Percentiles rank a stretch among this genome's conserved stretches.
Evolutionary conservation across 306 rosid species (phyloP).

Genomic region (Inga laurina): DNA sequence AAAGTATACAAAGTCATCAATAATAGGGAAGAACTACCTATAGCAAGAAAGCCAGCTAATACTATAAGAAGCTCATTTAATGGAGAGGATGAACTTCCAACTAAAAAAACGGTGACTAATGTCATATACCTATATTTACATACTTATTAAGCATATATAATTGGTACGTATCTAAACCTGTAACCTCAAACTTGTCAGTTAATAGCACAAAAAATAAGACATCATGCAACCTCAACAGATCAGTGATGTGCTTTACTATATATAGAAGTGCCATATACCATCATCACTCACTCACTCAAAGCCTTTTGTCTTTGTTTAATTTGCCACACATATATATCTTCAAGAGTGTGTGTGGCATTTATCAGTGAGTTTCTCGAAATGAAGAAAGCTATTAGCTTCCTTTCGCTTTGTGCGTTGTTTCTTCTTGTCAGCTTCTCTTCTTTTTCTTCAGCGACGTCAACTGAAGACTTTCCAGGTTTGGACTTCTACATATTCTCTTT

Average conservation of each 20-base stretch:
- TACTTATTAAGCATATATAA: no score
- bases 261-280: not conserved
- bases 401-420: not conserved
- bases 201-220: not conserved
- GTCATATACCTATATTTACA: not conserved
- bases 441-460: not conserved
- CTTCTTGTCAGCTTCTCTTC: not conserved
- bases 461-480: not conserved
- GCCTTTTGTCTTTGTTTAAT: not conserved
- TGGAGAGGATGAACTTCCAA: not conserved
- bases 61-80: not conserved
- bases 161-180: not conserved
- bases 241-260: not conserved
- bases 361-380: not conserved
- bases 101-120: not conserved
- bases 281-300: not conserved
- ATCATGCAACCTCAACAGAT: not conserved
- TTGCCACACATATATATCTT: not conserved
- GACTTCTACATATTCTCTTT: not conserved
- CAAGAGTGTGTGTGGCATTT: not conserved
- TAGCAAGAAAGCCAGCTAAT: not conserved
- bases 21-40: not conserved
- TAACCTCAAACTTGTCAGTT: not conserved
- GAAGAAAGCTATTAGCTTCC: not conserved
- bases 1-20: not conserved